These are phyloP conservation scores for Tuber melanosporum DNA, from an alignment of 495 filamentous ascomycete genomes.

Conservation along the genomic window DNA sequence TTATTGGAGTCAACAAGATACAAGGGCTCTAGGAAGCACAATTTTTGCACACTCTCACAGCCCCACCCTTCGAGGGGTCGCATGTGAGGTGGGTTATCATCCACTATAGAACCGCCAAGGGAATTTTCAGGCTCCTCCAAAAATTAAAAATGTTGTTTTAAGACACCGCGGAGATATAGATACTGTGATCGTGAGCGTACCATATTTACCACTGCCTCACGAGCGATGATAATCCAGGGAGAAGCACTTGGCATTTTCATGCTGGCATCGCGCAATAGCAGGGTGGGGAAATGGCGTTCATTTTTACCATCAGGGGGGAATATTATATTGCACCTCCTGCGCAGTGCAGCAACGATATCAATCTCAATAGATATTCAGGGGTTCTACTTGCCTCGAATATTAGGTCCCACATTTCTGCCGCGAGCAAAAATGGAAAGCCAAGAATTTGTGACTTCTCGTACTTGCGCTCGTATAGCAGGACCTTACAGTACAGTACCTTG, in stretches of 20 bases:
- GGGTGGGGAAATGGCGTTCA: background rate
- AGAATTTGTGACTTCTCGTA: background rate
- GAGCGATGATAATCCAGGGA: background rate
- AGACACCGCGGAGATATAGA: background rate
- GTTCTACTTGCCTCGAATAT: background rate
- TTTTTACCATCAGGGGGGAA: background rate
- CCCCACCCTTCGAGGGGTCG: background rate
- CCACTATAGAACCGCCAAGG: background rate
- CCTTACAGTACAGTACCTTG: too few relatives aligned
- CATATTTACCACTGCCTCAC: background rate
- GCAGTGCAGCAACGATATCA: background rate
- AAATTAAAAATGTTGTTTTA: background rate
- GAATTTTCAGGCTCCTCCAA: background rate
- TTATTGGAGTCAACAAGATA: background rate
- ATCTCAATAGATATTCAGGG: background rate
- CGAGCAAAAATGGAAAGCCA: background rate
- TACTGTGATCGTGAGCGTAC: background rate
- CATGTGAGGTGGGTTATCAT: background rate
- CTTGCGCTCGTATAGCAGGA: too few relatives aligned
- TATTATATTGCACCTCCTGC: background rate
- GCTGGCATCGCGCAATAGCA: background rate
- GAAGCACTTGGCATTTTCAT: background rate
- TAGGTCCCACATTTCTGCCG: background rate
- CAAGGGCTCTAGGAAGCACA: constrained; percentile 16
- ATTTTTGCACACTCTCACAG: background rate